phyloP scores from a whole-genome alignment of 2,329 filamentous ascomycete genomes.

The Trematosphaeria pertusa region DNA sequence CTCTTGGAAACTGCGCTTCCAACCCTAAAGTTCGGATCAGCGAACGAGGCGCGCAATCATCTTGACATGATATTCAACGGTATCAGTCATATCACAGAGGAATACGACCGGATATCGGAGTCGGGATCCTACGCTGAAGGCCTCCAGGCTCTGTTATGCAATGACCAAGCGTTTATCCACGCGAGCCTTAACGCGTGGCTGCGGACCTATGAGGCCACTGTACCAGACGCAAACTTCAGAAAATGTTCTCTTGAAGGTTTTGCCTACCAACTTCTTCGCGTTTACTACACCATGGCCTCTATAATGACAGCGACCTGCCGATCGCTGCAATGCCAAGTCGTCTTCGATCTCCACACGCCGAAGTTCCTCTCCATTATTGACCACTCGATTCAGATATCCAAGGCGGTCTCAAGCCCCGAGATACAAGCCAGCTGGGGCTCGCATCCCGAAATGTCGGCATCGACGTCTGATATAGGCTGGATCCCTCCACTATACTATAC shows the following conservation, averaged over 20 bases:
- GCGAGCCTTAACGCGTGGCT: constrained; percentile 7
- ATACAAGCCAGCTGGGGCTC: not conserved
- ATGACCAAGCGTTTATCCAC: constrained; percentile 4
- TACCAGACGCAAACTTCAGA: not conserved
- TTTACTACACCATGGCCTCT: constrained; percentile 25
- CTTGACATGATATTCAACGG: constrained; percentile 4
- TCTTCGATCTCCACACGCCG: constrained; percentile 29
- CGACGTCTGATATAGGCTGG: constrained; percentile 55
- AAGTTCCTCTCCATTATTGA: constrained; percentile 20
- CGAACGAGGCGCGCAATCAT: constrained; percentile 7
- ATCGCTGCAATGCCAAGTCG: constrained; percentile 7
- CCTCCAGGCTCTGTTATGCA: not conserved
- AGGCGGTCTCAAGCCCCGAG: too few species aligned
- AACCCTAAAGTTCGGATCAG: constrained; percentile 1
- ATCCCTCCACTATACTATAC: constrained; percentile 56
- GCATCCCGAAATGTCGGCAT: too few species aligned
- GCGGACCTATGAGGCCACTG: constrained; percentile 4
- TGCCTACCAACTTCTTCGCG: constrained; percentile 15
- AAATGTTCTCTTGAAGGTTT: not conserved
- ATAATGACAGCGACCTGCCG: constrained; percentile 24
- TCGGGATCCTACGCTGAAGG: not conserved
- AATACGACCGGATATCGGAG: not conserved
- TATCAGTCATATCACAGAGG: not conserved
- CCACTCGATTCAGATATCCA: constrained; percentile 42
- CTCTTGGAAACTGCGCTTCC: not conserved